phyloP scores from a whole-genome alignment of 306 rosid species.

The Carpinus viminea region DNA sequence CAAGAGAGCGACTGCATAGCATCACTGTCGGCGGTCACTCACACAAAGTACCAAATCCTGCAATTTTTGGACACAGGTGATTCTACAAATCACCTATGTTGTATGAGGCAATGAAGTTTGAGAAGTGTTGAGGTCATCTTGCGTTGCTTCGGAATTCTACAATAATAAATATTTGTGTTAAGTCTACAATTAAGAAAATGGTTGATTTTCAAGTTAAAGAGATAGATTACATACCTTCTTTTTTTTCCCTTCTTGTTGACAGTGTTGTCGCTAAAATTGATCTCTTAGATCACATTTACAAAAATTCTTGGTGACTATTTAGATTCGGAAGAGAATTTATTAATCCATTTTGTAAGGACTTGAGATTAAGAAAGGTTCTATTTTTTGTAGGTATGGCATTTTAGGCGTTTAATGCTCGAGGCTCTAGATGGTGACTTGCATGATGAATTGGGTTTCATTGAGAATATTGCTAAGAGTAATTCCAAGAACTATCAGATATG shows the following conservation, averaged over 20 bases:
- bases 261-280: too few species aligned
- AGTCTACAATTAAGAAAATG: too few species aligned
- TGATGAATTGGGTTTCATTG: slow-evolving; percentile 51
- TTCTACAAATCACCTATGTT: too few species aligned
- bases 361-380: neutral
- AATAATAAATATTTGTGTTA: too few species aligned
- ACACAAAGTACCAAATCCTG: neutral
- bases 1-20: slow-evolving; percentile 30
- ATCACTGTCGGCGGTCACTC: slow-evolving; percentile 8
- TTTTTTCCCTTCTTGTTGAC: too few species aligned
- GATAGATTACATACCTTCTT: too few species aligned
- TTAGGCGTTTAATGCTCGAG: slow-evolving; percentile 70
- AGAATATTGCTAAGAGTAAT: slow-evolving; percentile 50
- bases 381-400: slow-evolving; percentile 78
- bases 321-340: neutral
- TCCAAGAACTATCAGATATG: slow-evolving; percentile 94
- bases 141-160: too few species aligned
- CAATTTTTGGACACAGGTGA: too few species aligned
- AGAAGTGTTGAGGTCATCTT: too few species aligned
- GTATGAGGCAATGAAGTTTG: too few species aligned
- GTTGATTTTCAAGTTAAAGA: too few species aligned
- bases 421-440: slow-evolving; percentile 55
- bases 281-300: neutral
- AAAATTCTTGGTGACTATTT: neutral
- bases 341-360: neutral